phyloP scores from a whole-genome alignment of 129 eudicot genomes.

The Solidago caesia region DNA sequence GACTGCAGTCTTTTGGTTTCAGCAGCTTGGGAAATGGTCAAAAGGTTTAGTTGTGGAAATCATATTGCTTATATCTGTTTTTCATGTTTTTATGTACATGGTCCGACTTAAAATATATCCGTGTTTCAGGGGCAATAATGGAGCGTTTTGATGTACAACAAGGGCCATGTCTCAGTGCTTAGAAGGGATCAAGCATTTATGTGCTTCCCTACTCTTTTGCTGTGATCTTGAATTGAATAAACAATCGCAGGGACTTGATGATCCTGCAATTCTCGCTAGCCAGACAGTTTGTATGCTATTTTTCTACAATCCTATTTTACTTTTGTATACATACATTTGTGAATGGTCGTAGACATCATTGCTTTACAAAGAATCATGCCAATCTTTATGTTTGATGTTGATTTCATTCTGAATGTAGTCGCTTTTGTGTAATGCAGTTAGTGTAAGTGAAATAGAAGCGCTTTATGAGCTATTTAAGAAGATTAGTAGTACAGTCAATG shows the following conservation, averaged over 20 bases:
- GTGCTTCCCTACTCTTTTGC: constrained; percentile 68
- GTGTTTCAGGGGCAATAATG: constrained; percentile 50
- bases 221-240: constrained; percentile 72
- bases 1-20: constrained; percentile 2
- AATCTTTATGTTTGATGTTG: neutral
- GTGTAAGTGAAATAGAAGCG: constrained; percentile 92
- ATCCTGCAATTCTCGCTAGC: constrained; percentile 82
- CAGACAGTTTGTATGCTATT: constrained; percentile 81
- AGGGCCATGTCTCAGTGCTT: constrained; percentile 89
- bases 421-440: constrained; percentile 53
- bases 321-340: neutral
- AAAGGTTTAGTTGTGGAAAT: constrained; percentile 39
- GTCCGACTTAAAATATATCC: neutral
- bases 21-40: constrained; percentile 54
- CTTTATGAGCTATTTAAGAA: constrained; percentile 84
- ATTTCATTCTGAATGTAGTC: too few relatives aligned
- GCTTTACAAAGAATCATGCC: neutral
- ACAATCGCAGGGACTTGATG: constrained; percentile 78
- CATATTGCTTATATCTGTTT: neutral
- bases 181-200: constrained; percentile 86
- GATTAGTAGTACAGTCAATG: constrained; percentile 89
- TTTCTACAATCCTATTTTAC: neutral
- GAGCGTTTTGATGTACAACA: constrained; percentile 50
- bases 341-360: neutral
- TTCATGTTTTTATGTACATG: neutral